A percentile compares a stretch with the other conserved stretches of the same genome.
Conservation (phyloP, 495 filamentous ascomycete genomes). For the Penicillium cosmopolitanum region DNA sequence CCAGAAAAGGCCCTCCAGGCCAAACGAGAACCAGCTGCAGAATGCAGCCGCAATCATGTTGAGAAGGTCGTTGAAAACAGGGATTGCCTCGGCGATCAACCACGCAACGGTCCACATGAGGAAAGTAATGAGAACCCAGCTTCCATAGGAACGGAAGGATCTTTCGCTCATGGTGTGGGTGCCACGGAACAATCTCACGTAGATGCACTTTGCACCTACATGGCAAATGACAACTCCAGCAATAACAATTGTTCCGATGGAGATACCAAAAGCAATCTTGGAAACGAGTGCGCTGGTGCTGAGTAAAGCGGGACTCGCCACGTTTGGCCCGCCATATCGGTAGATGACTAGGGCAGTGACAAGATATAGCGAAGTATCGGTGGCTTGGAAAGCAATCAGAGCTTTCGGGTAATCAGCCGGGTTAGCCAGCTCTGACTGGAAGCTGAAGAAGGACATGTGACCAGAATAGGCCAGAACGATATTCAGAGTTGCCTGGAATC, state of each 20-base stretch:
- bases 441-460: constrained; percentile 71
- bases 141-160: constrained; percentile 45
- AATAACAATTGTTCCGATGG: constrained; percentile 69
- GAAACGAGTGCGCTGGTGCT: constrained; percentile 62
- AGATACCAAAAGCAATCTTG: constrained; percentile 76
- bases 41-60: constrained; percentile 40
- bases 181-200: constrained; percentile 59
- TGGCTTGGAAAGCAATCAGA: constrained; percentile 60
- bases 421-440: constrained; percentile 75
- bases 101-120: constrained; percentile 63
- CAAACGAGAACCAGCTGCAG: constrained; percentile 46
- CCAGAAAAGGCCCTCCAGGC: constrained; percentile 38
- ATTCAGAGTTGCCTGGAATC: constrained; percentile 68
- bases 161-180: constrained; percentile 59
- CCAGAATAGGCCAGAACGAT: constrained; percentile 74
- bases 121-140: constrained; percentile 63
- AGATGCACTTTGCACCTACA: constrained; percentile 62
- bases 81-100: constrained; percentile 71
- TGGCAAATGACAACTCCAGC: constrained; percentile 71
- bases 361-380: constrained; percentile 68
- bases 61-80: constrained; percentile 68
- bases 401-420: constrained; percentile 66
- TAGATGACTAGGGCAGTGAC: constrained; percentile 70
- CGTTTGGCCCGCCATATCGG: constrained; percentile 66
- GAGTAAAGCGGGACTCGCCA: constrained; percentile 69